These are phyloP conservation scores for Aspergillus panamensis DNA, from an alignment of 495 filamentous ascomycete species.

Conservation along the genomic window DNA sequence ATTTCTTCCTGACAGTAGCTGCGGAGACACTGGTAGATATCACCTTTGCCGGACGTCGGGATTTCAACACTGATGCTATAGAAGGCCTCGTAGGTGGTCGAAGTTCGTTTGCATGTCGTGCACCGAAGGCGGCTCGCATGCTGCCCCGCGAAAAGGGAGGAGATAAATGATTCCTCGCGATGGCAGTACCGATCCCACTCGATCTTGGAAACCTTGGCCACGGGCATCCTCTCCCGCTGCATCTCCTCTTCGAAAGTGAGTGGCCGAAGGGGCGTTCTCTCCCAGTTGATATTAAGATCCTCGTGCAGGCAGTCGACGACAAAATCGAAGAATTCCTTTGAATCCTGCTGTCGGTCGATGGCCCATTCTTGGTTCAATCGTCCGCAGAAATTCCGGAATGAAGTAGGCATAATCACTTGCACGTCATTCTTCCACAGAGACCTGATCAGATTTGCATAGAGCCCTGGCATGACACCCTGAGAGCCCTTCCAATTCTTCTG, in stretches of 20 bases:
- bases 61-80: conserved; percentile 67
- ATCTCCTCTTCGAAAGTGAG: conserved; percentile 61
- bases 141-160: conserved; percentile 68
- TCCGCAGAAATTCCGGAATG: conserved; percentile 55
- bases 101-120: conserved; percentile 60
- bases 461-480: conserved; percentile 73
- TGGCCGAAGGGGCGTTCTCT: conserved; percentile 52
- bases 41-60: conserved; percentile 46
- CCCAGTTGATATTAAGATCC: conserved; percentile 68
- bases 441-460: conserved; percentile 70
- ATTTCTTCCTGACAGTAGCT: conserved; percentile 67
- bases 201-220: conserved; percentile 54
- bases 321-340: conserved; percentile 74
- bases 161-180: conserved; percentile 62
- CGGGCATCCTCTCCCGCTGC: conserved; percentile 59
- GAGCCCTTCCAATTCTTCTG: conserved; percentile 67
- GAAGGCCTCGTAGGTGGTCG: conserved; percentile 70
- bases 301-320: conserved; percentile 69
- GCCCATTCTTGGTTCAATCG: conserved; percentile 57
- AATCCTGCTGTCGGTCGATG: conserved; percentile 68
- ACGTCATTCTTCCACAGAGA: conserved; percentile 68
- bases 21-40: conserved; percentile 61
- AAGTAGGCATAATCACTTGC: conserved; percentile 55
- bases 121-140: conserved; percentile 63
- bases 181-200: conserved; percentile 72